A percentile compares a stretch with the other conserved stretches of the same genome.
Conservation (phyloP, 805 yeast species). For the Myxozyma geophila region DNA sequence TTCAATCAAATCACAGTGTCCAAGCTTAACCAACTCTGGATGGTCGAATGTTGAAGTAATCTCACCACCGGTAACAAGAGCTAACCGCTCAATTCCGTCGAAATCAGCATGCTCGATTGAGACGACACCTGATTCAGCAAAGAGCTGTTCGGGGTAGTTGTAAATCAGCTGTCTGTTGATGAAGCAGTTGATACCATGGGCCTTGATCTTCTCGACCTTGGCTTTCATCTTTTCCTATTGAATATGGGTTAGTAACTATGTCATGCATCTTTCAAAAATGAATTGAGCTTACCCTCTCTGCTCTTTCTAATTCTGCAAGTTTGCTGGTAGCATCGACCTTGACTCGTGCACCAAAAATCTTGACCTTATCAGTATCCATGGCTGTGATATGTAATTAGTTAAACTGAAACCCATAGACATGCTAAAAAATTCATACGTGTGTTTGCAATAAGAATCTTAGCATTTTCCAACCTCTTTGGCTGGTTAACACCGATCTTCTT, state of each 20-base stretch:
- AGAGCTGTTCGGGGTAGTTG: slow-evolving; percentile 96
- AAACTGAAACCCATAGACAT: too few relatives aligned
- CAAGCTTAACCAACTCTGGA: slow-evolving; percentile 83
- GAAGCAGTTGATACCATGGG: slow-evolving; percentile 84
- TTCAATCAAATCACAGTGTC: slow-evolving; percentile 86
- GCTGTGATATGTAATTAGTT: neutral
- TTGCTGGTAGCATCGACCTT: slow-evolving; percentile 94
- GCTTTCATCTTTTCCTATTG: slow-evolving; percentile 76
- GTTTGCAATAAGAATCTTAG: slow-evolving; percentile 88
- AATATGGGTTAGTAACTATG: neutral
- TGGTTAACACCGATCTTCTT: slow-evolving; percentile 94
- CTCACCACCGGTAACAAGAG: slow-evolving; percentile 97
- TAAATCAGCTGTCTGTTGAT: slow-evolving; percentile 95
- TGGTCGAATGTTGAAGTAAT: slow-evolving; percentile 95
- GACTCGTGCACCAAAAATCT: slow-evolving; percentile 96
- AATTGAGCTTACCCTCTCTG: slow-evolving; percentile 60
- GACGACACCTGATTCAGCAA: slow-evolving; percentile 83
- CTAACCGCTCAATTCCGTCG: slow-evolving; percentile 95
- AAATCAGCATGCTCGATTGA: slow-evolving; percentile 98
- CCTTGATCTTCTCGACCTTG: slow-evolving; percentile 86
- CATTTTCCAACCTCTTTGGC: slow-evolving; percentile 81
- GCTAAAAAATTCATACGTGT: slow-evolving; percentile 58
- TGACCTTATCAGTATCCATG: slow-evolving; percentile 96
- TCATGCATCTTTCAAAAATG: neutral
- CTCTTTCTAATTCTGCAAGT: slow-evolving; percentile 90